Evolutionary conservation across 805 yeast species (phyloP), one percentile per base, ranked within the genome.

Genomic region (Saccharomycopsis capsularis): DNA sequence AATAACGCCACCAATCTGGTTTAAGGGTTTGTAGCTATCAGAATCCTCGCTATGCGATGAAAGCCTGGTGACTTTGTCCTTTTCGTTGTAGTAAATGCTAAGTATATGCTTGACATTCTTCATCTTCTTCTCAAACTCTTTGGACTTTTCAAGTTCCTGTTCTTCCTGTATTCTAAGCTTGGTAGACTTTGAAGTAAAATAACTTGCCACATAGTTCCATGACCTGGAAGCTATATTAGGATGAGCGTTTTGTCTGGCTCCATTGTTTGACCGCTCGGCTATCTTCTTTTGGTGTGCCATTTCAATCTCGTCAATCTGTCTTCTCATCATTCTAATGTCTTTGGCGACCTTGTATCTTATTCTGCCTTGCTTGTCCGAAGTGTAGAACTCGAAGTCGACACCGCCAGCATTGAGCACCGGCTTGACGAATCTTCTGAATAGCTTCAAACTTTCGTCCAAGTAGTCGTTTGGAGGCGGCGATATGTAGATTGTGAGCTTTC

Each of bases 391-490:
- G 59, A 98, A 40, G 40, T 68, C 58, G 46, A 78, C 78, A 3
- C 74, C 72, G 1, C 95, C 95, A 0, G 86, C 87, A n/a, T 71
- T 67, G 25, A 93, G 66, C 2, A 93, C 71, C 0, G 97, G 96
- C 56, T 75, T 73, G 13, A 85, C 80, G 42, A 76, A 65, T 7
- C 67, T 57, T 44, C 73, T 55, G 60, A 78, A 90, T 13, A 79
- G 61, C 16, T 67, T 61, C 5, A 68, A 60, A 1, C 96, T 96
- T 43, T 72, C 72, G 1, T 96, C 96, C 53, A 80, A 80, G 18
- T 98, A 98, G 48, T 96, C 90, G 56, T 80, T 79, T 5, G 96
- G 97, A 6, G 98, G 97, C n/a, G 99, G 99, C 0, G 96, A 95
- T 49, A 90, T 75, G 62, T 82, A 90, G 1, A 93, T 80, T 1